Conservation (phyloP, 2,329 filamentous ascomycete genomes). For the Aureobasidium mangrovei region DNA sequence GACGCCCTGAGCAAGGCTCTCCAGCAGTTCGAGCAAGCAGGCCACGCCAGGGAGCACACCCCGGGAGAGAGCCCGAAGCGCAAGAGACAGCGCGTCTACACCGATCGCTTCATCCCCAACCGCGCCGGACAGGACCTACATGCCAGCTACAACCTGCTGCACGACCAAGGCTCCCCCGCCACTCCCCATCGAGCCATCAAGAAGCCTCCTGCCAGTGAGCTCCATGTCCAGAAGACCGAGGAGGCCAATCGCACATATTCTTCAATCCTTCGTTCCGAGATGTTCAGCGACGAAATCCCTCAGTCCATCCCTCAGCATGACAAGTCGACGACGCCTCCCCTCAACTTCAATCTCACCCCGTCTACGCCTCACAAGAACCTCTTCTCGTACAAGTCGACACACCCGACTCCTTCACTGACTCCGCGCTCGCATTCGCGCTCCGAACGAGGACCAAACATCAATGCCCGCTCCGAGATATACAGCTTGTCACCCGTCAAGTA, state of each 20-base stretch:
- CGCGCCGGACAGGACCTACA: constrained; percentile 86
- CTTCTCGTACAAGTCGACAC: constrained; percentile 73
- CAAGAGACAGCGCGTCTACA: constrained; percentile 60
- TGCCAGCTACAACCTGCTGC: constrained; percentile 82
- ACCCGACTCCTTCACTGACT: constrained; percentile 76
- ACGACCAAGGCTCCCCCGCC: constrained; percentile 87
- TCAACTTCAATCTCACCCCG: constrained; percentile 65
- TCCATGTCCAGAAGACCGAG: constrained; percentile 90
- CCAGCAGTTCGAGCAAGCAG: constrained; percentile 52
- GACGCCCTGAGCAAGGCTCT: constrained; percentile 52
- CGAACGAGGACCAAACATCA: constrained; percentile 77
- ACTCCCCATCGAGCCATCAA: constrained; percentile 81
- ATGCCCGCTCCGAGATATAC: constrained; percentile 87
- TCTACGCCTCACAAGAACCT: constrained; percentile 97
- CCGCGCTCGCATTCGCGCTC: constrained; percentile 57
- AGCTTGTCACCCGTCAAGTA: constrained; percentile 90
- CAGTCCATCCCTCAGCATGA: constrained; percentile 58
- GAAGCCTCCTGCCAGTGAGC: constrained; percentile 76
- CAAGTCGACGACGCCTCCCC: constrained; percentile 66
- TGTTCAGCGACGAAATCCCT: constrained; percentile 85
- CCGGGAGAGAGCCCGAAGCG: constrained; percentile 58
- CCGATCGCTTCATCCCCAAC: constrained; percentile 80
- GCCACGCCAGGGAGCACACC: constrained; percentile 51
- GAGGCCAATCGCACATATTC: constrained; percentile 94
- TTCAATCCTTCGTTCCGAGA: constrained; percentile 74